phyloP scores from a whole-genome alignment of 192 early-diverging fungal species.

The Dissophora globulifera region DNA sequence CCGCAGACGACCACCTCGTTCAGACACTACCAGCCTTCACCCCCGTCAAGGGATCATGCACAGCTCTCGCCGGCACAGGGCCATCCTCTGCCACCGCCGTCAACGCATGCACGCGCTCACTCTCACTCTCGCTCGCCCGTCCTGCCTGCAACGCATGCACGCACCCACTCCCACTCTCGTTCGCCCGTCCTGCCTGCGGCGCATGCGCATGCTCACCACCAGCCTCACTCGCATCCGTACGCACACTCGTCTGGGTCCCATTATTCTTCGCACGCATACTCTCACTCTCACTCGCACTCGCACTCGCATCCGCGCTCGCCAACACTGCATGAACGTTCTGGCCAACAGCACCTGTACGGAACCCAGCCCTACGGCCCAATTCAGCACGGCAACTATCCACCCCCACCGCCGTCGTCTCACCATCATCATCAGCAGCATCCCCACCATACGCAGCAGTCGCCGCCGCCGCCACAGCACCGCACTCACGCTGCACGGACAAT shows the following conservation, averaged over 20 bases:
- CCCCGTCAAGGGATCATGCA: background rate
- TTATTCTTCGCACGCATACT: constrained; percentile 5
- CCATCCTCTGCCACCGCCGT: too few relatives aligned
- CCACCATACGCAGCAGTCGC: background rate
- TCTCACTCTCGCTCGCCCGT: background rate
- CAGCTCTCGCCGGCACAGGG: background rate
- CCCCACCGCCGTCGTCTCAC: constrained; percentile 7
- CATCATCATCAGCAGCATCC: constrained; percentile 18
- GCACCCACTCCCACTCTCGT: constrained; percentile 8
- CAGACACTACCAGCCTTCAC: background rate
- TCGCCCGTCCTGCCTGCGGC: too few relatives aligned
- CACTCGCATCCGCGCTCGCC: constrained; percentile 15
- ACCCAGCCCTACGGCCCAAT: background rate
- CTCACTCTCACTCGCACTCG: constrained; percentile 9
- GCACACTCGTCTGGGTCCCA: too few relatives aligned
- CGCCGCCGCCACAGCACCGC: too few relatives aligned
- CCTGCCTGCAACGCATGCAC: constrained; percentile 2
- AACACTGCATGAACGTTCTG: constrained; percentile 7
- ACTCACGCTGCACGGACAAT: too few relatives aligned
- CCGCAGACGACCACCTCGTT: background rate
- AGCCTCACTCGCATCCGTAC: too few relatives aligned
- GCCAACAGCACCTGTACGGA: background rate
- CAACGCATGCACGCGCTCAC: constrained; percentile 1
- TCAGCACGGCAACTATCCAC: constrained; percentile 20
- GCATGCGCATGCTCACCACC: too few relatives aligned